Evolutionary conservation across 306 rosid genomes (phyloP).

Genomic region (Abrus precatorius): DNA sequence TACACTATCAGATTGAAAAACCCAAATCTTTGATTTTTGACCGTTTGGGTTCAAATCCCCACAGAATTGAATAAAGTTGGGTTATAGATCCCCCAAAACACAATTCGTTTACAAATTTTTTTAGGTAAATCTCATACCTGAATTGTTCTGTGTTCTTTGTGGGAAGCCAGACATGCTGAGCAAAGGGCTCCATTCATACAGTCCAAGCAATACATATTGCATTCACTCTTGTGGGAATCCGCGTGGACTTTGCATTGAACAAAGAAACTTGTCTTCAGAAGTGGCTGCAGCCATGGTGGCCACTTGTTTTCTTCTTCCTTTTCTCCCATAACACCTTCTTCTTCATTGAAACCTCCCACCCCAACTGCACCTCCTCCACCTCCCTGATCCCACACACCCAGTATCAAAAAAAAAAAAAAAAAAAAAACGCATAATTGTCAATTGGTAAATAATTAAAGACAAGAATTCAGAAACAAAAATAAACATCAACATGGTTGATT

Average conservation of each 20-base stretch:
- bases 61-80: constrained; percentile 34
- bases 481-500: neutral
- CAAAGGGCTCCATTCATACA: constrained; percentile 77
- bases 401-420: neutral
- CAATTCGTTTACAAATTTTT: neutral
- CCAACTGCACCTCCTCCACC: constrained; percentile 6
- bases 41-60: neutral
- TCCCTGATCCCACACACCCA: constrained; percentile 47
- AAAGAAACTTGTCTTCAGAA: constrained; percentile 67
- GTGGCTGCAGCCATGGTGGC: constrained; percentile 79
- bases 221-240: constrained; percentile 81
- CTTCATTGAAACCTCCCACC: constrained; percentile 29
- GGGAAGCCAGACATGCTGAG: constrained; percentile 68
- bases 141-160: constrained; percentile 70
- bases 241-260: constrained; percentile 74
- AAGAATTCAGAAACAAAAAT: neutral
- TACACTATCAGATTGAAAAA: constrained; percentile 37
- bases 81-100: neutral
- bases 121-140: constrained; percentile 53
- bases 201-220: constrained; percentile 82
- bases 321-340: neutral
- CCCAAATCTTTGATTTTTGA: constrained; percentile 1
- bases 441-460: constrained; percentile 7
- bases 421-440: neutral
- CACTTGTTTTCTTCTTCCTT: constrained; percentile 55